Evolutionary conservation across 495 filamentous ascomycete genomes (phyloP).

Genomic region (Lasiosphaeria miniovina): DNA sequence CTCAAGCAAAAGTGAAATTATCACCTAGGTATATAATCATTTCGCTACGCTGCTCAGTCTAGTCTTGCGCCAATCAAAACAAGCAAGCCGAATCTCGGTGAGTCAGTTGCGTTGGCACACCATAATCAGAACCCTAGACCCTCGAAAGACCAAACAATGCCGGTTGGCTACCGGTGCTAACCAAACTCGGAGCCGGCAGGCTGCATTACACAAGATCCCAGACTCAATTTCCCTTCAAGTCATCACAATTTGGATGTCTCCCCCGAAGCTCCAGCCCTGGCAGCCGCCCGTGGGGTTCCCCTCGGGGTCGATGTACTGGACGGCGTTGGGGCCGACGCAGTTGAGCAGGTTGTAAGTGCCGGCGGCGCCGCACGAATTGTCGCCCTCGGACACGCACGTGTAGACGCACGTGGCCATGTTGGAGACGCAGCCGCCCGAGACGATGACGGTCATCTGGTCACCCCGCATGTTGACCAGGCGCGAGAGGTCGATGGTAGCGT

Average conservation of each 20-base stretch:
- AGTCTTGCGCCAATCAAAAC: no score
- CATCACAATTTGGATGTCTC: conserved; percentile 22
- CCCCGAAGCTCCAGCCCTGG: conserved; percentile 27
- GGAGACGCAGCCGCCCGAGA: conserved; percentile 18
- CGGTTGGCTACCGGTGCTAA: no score
- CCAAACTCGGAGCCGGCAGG: no score
- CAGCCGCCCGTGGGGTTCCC: conserved; percentile 30
- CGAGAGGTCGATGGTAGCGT: conserved; percentile 36
- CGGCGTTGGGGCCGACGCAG: conserved; percentile 20
- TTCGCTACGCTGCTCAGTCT: no score
- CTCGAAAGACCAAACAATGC: no score
- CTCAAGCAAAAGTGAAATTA: no score
- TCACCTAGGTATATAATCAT: no score
- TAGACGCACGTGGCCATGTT: conserved; percentile 26
- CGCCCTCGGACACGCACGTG: conserved; percentile 10
- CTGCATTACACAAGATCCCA: no score
- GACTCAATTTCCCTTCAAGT: conserved; percentile 1
- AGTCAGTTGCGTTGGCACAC: no score
- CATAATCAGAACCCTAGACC: no score
- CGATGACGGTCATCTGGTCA: conserved; percentile 25
- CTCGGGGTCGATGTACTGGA: conserved; percentile 13
- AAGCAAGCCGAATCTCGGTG: no score
- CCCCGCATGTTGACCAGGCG: conserved; percentile 40
- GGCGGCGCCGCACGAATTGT: conserved; percentile 19
- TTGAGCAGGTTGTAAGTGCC: conserved; percentile 23